Evolutionary conservation across 805 yeast genomes (phyloP).

Genomic region (Myxozyma neglecta): DNA sequence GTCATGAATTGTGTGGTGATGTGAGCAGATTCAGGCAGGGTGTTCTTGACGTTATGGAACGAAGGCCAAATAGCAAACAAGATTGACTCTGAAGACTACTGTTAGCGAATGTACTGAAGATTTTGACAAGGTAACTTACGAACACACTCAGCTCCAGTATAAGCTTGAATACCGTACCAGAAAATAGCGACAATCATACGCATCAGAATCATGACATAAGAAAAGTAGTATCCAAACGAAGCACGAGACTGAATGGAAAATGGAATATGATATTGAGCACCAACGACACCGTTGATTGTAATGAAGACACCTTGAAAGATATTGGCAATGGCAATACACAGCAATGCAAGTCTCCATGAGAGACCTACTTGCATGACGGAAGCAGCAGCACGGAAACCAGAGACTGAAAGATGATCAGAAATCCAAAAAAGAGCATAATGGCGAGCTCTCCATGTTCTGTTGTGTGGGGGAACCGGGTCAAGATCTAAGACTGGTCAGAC

Average conservation of each 20-base stretch:
- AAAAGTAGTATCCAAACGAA: slow-evolving; percentile 51
- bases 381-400: slow-evolving; percentile 48
- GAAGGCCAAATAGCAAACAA: slow-evolving; percentile 44
- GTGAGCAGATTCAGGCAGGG: slow-evolving; percentile 43
- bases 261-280: slow-evolving; percentile 53
- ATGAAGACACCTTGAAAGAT: slow-evolving; percentile 46
- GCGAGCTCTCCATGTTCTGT: slow-evolving; percentile 51
- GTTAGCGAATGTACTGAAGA: background rate
- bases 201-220: slow-evolving; percentile 47
- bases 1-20: slow-evolving; percentile 36
- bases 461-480: slow-evolving; percentile 28
- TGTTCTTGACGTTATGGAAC: slow-evolving; percentile 45
- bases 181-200: slow-evolving; percentile 49
- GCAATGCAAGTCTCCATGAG: slow-evolving; percentile 48
- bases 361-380: slow-evolving; percentile 48
- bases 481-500: slow-evolving; percentile 12
- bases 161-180: slow-evolving; percentile 51
- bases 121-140: slow-evolving; percentile 11
- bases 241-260: slow-evolving; percentile 49
- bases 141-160: slow-evolving; percentile 49
- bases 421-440: slow-evolving; percentile 41
- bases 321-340: slow-evolving; percentile 47
- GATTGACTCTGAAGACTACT: slow-evolving; percentile 37
- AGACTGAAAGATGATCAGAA: slow-evolving; percentile 39
- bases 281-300: slow-evolving; percentile 49